Evolutionary conservation across 75 land plant species (phyloP), one percentile per base, ranked within the genome.

Genomic region (Pinus albicaulis): DNA sequence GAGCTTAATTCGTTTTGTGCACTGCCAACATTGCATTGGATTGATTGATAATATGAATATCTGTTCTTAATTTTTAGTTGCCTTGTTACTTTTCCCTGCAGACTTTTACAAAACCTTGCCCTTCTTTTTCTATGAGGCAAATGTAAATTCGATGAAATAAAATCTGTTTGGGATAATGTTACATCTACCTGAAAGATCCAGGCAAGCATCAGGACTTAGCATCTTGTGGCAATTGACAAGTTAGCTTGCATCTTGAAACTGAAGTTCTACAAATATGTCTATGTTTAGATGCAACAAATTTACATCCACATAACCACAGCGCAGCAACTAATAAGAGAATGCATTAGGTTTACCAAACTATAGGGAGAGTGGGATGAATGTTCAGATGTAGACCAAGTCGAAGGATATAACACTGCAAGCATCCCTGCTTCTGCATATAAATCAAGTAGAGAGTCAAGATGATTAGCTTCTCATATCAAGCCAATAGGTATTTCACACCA

Each of bases 1-100:
- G 74, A 16, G 55, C 74, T 72, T 16, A 26, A 52, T 7, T 53
- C 23, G 25, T 72, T 24, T 25, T 72, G 74, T 24, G 56, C 34
- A 72, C 74, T 72, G 57, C 74, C 57, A 24, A 72, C 57, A 53
- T 28, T 72, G 57, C 74, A 72, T 15, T 72, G 74, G 74, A 72
- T 23, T 72, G 74, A 24, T 23, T 72, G 44, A 24, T 26, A 72
- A 72, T 55, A 24, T 72, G 17, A 72, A 72, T 55, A 24, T 72
- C 24, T 72, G 74, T 23, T 23, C 41, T 6, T 41, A 72, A 15
- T 1, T 24, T 72, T 55, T 13, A 55, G n/a, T 48, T 72, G 57
- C 57, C 74, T 23, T 52, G 15, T 24, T 15, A 25, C 13, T 72
- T 22, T 25, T 53, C 7, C 15, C 74, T 55, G 34, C 20, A 55